Conservation (phyloP, 116 monocot species). For the Cymodocea nodosa region DNA sequence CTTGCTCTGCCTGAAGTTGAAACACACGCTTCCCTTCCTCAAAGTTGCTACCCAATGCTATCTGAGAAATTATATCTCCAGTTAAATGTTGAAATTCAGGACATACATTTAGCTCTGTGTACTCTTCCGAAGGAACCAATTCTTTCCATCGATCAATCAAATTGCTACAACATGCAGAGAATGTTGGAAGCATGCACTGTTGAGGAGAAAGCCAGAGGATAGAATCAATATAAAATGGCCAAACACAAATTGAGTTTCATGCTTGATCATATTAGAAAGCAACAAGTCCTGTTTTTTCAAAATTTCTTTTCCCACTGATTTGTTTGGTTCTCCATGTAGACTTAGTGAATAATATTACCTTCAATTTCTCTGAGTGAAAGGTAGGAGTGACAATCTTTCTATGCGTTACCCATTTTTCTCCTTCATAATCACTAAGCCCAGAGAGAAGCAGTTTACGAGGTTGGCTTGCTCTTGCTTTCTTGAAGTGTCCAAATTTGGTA, state of each 20-base stretch:
- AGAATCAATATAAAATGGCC: background rate
- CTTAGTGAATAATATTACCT: constrained; percentile 13
- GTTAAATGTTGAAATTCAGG: constrained; percentile 39
- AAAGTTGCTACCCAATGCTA: constrained; percentile 44
- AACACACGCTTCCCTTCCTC: constrained; percentile 35
- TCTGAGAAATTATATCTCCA: constrained; percentile 42
- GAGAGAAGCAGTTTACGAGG: background rate
- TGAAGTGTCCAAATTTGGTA: constrained; percentile 41
- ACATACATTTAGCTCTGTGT: constrained; percentile 32
- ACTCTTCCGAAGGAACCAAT: constrained; percentile 3
- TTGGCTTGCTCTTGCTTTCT: constrained; percentile 4
- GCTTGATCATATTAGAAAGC: no score
- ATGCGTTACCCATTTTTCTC: constrained; percentile 39
- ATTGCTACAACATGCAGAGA: constrained; percentile 25
- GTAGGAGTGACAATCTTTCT: constrained; percentile 36
- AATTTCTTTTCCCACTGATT: no score
- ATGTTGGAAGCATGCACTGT: constrained; percentile 48
- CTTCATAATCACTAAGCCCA: constrained; percentile 20
- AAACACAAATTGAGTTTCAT: background rate
- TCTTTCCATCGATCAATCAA: constrained; percentile 34
- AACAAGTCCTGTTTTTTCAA: no score
- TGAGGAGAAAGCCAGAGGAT: background rate
- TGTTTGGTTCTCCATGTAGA: no score
- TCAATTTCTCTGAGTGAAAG: constrained; percentile 35
- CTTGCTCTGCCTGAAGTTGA: constrained; percentile 32